Conservation (phyloP, 2,329 filamentous ascomycete species). For the Sporothrix euskadiensis region DNA sequence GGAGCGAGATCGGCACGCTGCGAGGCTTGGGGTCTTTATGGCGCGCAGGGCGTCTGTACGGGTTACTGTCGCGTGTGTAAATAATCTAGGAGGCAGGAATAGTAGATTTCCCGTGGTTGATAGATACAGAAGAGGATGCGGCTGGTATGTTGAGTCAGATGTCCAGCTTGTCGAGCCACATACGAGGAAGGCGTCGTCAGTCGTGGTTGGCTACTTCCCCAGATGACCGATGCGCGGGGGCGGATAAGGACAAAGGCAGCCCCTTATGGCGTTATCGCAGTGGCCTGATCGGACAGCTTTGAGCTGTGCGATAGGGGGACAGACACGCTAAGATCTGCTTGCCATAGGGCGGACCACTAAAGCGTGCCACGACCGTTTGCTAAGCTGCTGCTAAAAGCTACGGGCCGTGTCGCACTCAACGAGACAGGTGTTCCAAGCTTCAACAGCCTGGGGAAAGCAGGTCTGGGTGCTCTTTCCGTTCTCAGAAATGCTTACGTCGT, state of each 20-base stretch:
- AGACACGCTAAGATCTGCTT: slow-evolving; percentile 5
- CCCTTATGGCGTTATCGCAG: slow-evolving; percentile 12
- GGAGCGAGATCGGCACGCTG: slow-evolving; percentile 20
- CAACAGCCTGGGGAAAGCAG: not conserved
- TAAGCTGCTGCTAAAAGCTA: slow-evolving; percentile 3
- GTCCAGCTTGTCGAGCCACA: not conserved
- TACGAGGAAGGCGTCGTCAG: slow-evolving; percentile 3
- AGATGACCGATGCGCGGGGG: not conserved
- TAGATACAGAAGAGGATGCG: not conserved
- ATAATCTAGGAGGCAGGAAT: not conserved
- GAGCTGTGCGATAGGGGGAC: not conserved
- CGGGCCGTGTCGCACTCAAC: slow-evolving; percentile 12
- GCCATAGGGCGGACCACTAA: not conserved
- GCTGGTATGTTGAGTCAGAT: not conserved
- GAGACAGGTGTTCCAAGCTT: not conserved
- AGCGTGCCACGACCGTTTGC: not conserved
- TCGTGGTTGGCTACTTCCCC: slow-evolving; percentile 14
- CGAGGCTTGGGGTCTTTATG: not conserved
- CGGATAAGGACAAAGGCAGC: slow-evolving; percentile 5
- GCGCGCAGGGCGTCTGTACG: not conserved
- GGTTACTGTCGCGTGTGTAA: not conserved
- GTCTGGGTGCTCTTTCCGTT: not conserved
- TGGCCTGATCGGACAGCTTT: slow-evolving; percentile 11
- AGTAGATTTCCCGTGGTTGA: not conserved
- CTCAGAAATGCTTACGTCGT: not conserved